Evolutionary conservation across 2,329 filamentous ascomycete species (phyloP).

Genomic region (Botrytis aclada): DNA sequence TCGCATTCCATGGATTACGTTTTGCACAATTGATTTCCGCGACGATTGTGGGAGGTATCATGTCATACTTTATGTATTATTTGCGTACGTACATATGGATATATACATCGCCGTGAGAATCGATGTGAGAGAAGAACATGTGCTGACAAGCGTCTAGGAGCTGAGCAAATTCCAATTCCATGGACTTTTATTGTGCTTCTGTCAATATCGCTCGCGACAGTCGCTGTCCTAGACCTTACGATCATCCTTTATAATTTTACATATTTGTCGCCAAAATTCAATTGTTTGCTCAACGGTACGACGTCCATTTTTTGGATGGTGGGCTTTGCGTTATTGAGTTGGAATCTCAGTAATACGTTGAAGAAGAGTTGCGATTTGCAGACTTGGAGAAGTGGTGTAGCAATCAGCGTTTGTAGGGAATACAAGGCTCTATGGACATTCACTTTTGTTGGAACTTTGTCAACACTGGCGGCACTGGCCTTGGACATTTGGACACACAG

Average conservation of each 20-base stretch:
- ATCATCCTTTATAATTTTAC: constrained; percentile 36
- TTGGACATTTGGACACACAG: constrained; percentile 31
- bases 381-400: constrained; percentile 29
- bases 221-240: constrained; percentile 29
- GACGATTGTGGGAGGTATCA: constrained; percentile 31
- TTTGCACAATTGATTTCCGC: constrained; percentile 30
- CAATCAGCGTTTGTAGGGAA: constrained; percentile 32
- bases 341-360: constrained; percentile 32
- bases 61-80: constrained; percentile 35
- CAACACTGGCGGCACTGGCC: constrained; percentile 29
- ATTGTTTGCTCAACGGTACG: constrained; percentile 30
- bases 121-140: not conserved
- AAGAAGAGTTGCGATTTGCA: constrained; percentile 28
- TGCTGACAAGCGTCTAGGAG: constrained; percentile 20
- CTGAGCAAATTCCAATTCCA: constrained; percentile 29
- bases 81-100: constrained; percentile 28
- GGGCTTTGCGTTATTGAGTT: constrained; percentile 32
- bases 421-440: constrained; percentile 36
- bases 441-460: constrained; percentile 31
- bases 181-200: constrained; percentile 36
- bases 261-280: constrained; percentile 34
- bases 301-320: constrained; percentile 31
- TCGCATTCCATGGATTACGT: constrained; percentile 33
- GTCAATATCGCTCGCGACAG: constrained; percentile 29
- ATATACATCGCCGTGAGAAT: not conserved